Evolutionary conservation across 345 rosid species (phyloP), one percentile per base, ranked within the genome.

Genomic region (Leavenworthia alabamica): DNA sequence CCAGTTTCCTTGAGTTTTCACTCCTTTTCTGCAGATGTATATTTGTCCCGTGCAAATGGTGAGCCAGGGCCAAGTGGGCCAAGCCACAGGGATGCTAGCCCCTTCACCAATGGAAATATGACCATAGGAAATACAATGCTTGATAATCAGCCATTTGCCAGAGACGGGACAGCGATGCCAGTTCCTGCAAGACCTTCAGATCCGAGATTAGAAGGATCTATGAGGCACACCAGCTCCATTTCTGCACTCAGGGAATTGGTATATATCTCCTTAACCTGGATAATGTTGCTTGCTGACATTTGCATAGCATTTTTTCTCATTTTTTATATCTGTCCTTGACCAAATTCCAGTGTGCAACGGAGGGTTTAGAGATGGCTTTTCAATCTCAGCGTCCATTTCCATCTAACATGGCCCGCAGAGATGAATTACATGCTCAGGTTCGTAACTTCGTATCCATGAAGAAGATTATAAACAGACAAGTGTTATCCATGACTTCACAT

Each of bases 341-440:
- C 56, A 59, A 33, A 71, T 56, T 62, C 45, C 78, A 94, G 99
- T 94, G 96, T 79, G 74, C 64, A 79, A 73, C 67, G 75, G 95
- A 86, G 75, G 97, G 99, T 40, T 79, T 83, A 45, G 84, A 76
- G 42, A 60, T 94, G 56, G 81, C 60, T 67, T 88, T 83, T 68
- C 84, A 80, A 65, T 58, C 71, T 52, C 88, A 72, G 66, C 77
- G 93, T 71, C 85, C 76, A 4, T 59, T 20, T 54, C 36, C 77
- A 45, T 67, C 82, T 49, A 84, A 77, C 68, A 58, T 87, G 35
- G 55, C 71, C 64, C 88, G 79, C 85, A 81, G 75, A 60, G 85
- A 86, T 63, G 97, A 90, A 77, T 72, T 94, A 22, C 81, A 81
- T 70, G 97, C 80, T 26, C 83, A 90, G 99, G 99, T 94, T 56